These are phyloP conservation scores for Massospora cicadina DNA, from an alignment of 371 early-diverging fungal genomes.

Conservation along the genomic window DNA sequence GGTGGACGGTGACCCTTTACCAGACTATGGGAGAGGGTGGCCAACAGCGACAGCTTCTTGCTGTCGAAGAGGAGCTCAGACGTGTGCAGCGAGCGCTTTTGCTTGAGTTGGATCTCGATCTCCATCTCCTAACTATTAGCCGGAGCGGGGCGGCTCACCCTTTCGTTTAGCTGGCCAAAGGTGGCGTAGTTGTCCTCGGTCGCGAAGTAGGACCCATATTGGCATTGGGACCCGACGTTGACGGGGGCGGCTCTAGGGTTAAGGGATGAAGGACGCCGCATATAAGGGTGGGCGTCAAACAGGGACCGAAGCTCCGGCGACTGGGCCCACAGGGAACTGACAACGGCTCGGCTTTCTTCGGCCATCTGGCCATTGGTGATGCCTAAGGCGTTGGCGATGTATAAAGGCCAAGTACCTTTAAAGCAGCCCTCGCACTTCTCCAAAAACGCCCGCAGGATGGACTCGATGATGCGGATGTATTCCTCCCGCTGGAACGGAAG, in stretches of 20 bases:
- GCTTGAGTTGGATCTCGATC: constrained; percentile 57
- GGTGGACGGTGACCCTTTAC: constrained; percentile 21
- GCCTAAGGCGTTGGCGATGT: neutral
- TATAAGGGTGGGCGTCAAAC: constrained; percentile 2
- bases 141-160: neutral
- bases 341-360: neutral
- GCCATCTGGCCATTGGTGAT: neutral
- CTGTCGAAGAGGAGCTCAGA: constrained; percentile 71
- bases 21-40: constrained; percentile 61
- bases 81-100: constrained; percentile 51
- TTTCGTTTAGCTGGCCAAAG: constrained; percentile 4
- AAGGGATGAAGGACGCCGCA: neutral
- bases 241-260: neutral
- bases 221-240: neutral
- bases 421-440: constrained; percentile 1
- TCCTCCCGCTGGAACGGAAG: constrained; percentile 3
- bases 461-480: constrained; percentile 2
- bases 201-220: neutral
- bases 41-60: constrained; percentile 50
- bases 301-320: neutral
- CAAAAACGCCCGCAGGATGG: neutral
- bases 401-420: neutral
- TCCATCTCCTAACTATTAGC: constrained; percentile 39
- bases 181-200: neutral
- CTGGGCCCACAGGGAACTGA: constrained; percentile 6